phyloP scores from a whole-genome alignment of 306 rosid species.

The Cicer chorassanicum region DNA sequence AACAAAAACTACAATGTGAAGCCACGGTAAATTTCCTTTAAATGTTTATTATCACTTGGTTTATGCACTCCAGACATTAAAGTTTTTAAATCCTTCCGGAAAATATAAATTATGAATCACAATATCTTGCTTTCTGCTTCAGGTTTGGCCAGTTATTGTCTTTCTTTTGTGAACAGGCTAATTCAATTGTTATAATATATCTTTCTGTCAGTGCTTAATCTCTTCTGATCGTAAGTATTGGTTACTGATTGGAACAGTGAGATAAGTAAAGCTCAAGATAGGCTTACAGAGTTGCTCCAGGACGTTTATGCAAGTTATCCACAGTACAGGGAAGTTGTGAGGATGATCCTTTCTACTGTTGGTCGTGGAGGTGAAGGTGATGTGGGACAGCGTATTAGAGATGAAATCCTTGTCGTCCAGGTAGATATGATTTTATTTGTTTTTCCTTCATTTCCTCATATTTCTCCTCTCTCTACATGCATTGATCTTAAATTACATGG shows the following conservation, averaged over 20 bases:
- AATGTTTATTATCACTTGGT: slow-evolving; percentile 37
- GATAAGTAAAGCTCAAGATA: slow-evolving; percentile 95
- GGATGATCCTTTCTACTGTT: slow-evolving; percentile 93
- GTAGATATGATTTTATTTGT: slow-evolving; percentile 49
- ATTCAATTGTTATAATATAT: slow-evolving; percentile 36
- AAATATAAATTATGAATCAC: slow-evolving; percentile 27
- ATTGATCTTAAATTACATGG: slow-evolving; percentile 37
- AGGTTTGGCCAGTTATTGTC: slow-evolving; percentile 22
- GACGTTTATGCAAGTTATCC: slow-evolving; percentile 70
- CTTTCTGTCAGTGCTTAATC: slow-evolving; percentile 27
- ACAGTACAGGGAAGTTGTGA: slow-evolving; percentile 74
- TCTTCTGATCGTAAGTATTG: slow-evolving; percentile 41
- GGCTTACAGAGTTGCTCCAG: slow-evolving; percentile 90
- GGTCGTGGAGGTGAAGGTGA: slow-evolving; percentile 99
- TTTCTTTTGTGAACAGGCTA: slow-evolving; percentile 24
- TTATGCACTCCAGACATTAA: slow-evolving; percentile 32
- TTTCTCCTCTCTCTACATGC: slow-evolving; percentile 37
- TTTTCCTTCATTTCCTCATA: slow-evolving; percentile 25
- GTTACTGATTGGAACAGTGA: slow-evolving; percentile 65
- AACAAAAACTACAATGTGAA: slow-evolving; percentile 98
- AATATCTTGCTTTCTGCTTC: slow-evolving; percentile 30
- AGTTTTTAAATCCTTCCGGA: slow-evolving; percentile 27
- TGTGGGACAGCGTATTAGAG: slow-evolving; percentile 98
- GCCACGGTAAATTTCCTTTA: slow-evolving; percentile 75
- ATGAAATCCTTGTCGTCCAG: slow-evolving; percentile 95